Evolutionary conservation across 108 stramenopile species (phyloP).

Genomic region (Conticribra weissflogii): DNA sequence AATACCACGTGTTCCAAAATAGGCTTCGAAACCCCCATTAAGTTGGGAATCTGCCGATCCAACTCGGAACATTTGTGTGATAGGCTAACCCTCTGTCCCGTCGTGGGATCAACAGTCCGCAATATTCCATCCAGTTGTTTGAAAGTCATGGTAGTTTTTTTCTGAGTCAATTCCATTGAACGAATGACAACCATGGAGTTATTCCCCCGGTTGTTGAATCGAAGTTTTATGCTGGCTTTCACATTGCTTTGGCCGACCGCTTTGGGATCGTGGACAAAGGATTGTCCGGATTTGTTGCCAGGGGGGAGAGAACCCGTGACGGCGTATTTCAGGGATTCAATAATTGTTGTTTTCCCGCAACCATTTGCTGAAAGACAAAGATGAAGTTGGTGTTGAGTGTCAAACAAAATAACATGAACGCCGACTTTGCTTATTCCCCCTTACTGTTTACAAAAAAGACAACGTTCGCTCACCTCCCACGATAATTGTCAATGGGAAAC

Average conservation of each 20-base stretch:
- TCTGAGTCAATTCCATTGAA: conserved; percentile 91
- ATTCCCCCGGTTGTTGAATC: conserved; percentile 84
- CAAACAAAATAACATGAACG: no score
- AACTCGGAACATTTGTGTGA: conserved; percentile 94
- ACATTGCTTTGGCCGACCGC: conserved; percentile 64
- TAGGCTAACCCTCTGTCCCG: conserved; percentile 66
- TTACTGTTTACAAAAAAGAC: neutral
- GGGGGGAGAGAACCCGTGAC: conserved; percentile 95
- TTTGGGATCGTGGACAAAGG: conserved; percentile 94
- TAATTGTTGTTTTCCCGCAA: conserved; percentile 97
- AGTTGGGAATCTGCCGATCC: conserved; percentile 83
- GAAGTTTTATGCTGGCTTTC: conserved; percentile 87
- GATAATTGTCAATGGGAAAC: conserved; percentile 98
- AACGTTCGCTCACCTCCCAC: conserved; percentile 88
- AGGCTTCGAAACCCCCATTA: conserved; percentile 93
- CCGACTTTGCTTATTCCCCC: neutral
- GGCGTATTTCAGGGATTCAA: conserved; percentile 98
- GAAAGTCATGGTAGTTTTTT: conserved; percentile 81
- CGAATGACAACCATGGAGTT: conserved; percentile 88
- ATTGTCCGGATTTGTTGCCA: conserved; percentile 87
- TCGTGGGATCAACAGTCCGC: conserved; percentile 61
- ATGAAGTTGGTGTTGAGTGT: no score
- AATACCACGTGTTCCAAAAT: conserved; percentile 97
- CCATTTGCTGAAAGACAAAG: conserved; percentile 15
- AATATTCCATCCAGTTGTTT: conserved; percentile 93